Conservation (phyloP, 73 alveolate genomes). For the Tetrahymena borealis region DNA sequence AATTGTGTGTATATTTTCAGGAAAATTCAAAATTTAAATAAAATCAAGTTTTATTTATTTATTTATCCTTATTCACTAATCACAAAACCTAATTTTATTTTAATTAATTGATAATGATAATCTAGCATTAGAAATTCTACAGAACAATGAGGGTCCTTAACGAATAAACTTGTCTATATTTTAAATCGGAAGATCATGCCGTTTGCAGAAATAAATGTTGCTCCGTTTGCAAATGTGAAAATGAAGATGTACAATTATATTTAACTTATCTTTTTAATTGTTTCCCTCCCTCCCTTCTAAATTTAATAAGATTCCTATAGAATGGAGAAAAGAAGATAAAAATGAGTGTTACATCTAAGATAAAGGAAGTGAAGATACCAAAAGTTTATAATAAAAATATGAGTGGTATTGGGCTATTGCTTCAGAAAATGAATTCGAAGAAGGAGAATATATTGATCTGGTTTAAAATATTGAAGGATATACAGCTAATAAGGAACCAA, state of each 20-base stretch:
- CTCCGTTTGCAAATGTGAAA: not conserved
- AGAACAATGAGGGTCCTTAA: not conserved
- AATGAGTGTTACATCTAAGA: not conserved
- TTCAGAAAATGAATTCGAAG: not conserved
- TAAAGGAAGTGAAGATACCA: not conserved
- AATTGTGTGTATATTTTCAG: no score
- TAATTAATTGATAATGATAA: no score
- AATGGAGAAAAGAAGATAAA: not conserved
- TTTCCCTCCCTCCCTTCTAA: not conserved
- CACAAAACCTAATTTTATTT: no score
- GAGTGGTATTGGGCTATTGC: not conserved
- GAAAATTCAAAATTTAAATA: no score
- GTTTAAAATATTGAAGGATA: not conserved
- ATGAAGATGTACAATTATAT: not conserved
- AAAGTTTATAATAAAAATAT: not conserved
- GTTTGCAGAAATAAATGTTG: not conserved
- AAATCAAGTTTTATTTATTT: no score
- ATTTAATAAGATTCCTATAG: not conserved
- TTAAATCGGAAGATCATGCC: not conserved
- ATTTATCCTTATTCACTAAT: no score
- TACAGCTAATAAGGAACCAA: not conserved
- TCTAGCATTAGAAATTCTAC: not conserved
- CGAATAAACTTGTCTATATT: not conserved
- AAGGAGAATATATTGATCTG: not conserved
- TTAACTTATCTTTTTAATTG: not conserved